Conservation (phyloP, 495 filamentous ascomycete species). For the Lophiotrema nucula region DNA sequence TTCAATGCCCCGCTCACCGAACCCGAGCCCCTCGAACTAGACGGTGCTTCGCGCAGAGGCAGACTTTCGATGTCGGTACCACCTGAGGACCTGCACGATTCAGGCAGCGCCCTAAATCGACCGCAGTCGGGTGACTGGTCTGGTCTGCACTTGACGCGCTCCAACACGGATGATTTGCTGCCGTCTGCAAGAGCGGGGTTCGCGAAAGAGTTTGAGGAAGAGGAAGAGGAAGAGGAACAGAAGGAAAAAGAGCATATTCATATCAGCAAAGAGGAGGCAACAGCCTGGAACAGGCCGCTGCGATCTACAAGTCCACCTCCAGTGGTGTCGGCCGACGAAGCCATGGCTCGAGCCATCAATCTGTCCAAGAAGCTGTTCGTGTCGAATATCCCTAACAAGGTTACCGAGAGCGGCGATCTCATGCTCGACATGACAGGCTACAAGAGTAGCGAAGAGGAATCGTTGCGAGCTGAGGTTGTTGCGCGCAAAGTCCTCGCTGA, state of each 20-base stretch:
- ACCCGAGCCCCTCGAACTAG: conserved; percentile 79
- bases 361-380: conserved; percentile 82
- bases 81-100: conserved; percentile 41
- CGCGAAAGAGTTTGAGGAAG: conserved; percentile 10
- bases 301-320: conserved; percentile 76
- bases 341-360: conserved; percentile 76
- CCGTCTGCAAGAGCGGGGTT: conserved; percentile 23
- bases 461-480: conserved; percentile 83
- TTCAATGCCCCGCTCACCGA: conserved; percentile 64
- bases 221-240: conserved; percentile 3
- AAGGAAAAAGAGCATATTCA: conserved; percentile 15
- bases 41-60: conserved; percentile 37
- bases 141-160: conserved; percentile 16
- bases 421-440: conserved; percentile 99
- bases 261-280: conserved; percentile 26
- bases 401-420: conserved; percentile 90
- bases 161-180: conserved; percentile 31
- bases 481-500: conserved; percentile 95
- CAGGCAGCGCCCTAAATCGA: conserved; percentile 48
- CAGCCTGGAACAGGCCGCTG: conserved; percentile 37
- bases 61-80: conserved; percentile 24
- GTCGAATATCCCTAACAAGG: conserved; percentile 87
- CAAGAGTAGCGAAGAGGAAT: conserved; percentile 88
- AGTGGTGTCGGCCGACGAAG: conserved; percentile 64
- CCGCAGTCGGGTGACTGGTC: conserved; percentile 36